Conservation (phyloP, 2,329 filamentous ascomycete genomes). For the Neofusicoccum laricinum region DNA sequence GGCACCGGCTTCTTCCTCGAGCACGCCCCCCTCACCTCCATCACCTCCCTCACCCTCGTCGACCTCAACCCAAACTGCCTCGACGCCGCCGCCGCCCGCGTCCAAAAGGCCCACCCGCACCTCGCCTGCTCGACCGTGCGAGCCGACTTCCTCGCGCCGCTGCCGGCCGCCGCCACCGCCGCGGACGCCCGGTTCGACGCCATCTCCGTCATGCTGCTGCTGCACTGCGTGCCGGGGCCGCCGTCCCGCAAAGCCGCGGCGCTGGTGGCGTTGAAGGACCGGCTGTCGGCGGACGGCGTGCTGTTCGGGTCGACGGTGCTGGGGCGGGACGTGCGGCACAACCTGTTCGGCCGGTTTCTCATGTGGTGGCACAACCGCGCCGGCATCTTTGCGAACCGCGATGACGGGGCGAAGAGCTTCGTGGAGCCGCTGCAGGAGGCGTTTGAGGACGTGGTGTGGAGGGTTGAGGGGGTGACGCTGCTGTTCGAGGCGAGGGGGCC, state of each 20-base stretch:
- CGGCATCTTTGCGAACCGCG: constrained; percentile 40
- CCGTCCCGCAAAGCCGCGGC: constrained; percentile 17
- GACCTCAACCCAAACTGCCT: constrained; percentile 32
- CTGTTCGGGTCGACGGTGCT: constrained; percentile 40
- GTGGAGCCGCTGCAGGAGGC: constrained; percentile 33
- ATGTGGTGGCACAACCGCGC: constrained; percentile 36
- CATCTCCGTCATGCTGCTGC: constrained; percentile 28
- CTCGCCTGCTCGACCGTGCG: constrained; percentile 19
- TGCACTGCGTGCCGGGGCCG: constrained; percentile 30
- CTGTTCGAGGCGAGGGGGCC: constrained; percentile 37
- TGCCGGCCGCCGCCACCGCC: constrained; percentile 31
- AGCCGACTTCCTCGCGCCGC: not conserved
- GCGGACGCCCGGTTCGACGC: constrained; percentile 37
- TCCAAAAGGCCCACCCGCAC: constrained; percentile 19
- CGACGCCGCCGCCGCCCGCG: constrained; percentile 27
- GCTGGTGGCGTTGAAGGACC: not conserved
- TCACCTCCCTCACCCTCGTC: constrained; percentile 22
- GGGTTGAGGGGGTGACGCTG: constrained; percentile 38
- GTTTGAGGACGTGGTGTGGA: constrained; percentile 41
- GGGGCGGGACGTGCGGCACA: constrained; percentile 27
- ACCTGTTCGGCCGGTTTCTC: constrained; percentile 24
- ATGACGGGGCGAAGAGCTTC: constrained; percentile 35
- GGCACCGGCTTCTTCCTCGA: constrained; percentile 29
- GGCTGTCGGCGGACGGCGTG: constrained; percentile 27
- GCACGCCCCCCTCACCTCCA: constrained; percentile 16